A percentile compares a stretch with the other conserved stretches of the same genome.
These are phyloP conservation scores for Leishmania braziliensis DNA, from an alignment of 208 protist genomes.

Conservation along the genomic window DNA sequence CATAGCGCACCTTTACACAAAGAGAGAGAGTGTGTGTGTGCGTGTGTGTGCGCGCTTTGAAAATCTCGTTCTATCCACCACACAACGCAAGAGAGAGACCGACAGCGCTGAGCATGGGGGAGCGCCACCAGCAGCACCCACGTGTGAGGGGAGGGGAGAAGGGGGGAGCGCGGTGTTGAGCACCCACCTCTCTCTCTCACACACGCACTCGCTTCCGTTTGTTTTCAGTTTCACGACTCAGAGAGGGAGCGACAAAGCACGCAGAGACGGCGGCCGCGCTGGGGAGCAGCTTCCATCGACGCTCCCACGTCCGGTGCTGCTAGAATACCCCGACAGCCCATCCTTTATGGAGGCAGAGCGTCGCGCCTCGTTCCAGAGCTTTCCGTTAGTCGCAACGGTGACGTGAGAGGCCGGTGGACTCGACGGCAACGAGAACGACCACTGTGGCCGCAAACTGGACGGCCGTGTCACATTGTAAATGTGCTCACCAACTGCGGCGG, in stretches of 20 bases:
- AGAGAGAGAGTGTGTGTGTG: too few species aligned
- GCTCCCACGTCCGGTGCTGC: constrained; percentile 24
- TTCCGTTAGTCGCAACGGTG: neutral
- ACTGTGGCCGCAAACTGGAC: constrained; percentile 6
- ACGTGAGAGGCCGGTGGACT: constrained; percentile 2
- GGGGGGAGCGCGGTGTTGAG: too few species aligned
- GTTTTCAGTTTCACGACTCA: neutral
- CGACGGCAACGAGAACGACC: constrained; percentile 14
- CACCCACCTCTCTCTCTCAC: too few species aligned
- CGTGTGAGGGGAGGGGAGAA: too few species aligned
- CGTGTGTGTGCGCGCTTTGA: too few species aligned
- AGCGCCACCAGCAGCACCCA: too few species aligned
- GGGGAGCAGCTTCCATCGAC: constrained; percentile 64
- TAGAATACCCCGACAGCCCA: constrained; percentile 39
- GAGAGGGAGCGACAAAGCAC: constrained; percentile 12
- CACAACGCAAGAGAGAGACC: too few species aligned
- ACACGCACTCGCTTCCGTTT: neutral
- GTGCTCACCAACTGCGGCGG: constrained; percentile 19
- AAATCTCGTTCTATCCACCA: too few species aligned
- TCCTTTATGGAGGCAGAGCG: constrained; percentile 24
- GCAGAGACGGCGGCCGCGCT: constrained; percentile 50
- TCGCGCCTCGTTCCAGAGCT: constrained; percentile 26
- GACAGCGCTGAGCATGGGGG: too few species aligned
- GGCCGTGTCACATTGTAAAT: constrained; percentile 27
- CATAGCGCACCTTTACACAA: too few species aligned